Conservation (phyloP, 495 filamentous ascomycete species). For the Amorphotheca resinae region DNA sequence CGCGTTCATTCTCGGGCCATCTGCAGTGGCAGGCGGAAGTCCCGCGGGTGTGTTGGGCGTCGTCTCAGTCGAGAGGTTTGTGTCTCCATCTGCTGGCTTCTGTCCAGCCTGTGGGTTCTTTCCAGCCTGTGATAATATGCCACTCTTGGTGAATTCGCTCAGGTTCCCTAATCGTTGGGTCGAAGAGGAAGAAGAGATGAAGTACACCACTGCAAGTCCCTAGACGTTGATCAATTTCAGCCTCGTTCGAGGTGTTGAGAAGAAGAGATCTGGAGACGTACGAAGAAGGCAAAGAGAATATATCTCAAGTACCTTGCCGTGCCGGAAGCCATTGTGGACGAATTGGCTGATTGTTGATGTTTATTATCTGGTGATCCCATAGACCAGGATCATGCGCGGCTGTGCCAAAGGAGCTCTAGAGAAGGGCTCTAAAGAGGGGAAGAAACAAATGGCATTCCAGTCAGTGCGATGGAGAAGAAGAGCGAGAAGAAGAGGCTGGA, state of each 20-base stretch:
- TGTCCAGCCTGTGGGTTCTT: not conserved
- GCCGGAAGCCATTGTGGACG: slow-evolving; percentile 49
- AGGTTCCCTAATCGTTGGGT: slow-evolving; percentile 17
- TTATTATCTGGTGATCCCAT: not conserved
- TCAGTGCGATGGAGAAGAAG: not conserved
- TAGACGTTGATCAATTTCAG: slow-evolving; percentile 22
- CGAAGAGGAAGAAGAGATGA: slow-evolving; percentile 66
- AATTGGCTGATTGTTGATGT: slow-evolving; percentile 1
- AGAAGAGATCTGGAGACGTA: slow-evolving; percentile 32
- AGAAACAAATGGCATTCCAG: no score
- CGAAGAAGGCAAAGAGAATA: slow-evolving; percentile 75
- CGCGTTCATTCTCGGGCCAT: slow-evolving; percentile 71
- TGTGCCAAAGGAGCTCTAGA: no score
- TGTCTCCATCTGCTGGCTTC: not conserved
- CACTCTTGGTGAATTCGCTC: slow-evolving; percentile 18
- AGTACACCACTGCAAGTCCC: slow-evolving; percentile 65
- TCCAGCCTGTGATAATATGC: slow-evolving; percentile 14
- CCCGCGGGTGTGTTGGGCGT: slow-evolving; percentile 21
- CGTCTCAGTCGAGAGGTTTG: not conserved
- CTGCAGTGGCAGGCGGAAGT: slow-evolving; percentile 37
- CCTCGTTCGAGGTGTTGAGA: not conserved
- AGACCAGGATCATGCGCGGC: no score
- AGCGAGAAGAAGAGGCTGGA: not conserved
- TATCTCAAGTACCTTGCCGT: slow-evolving; percentile 71
- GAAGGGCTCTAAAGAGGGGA: not conserved